Evolutionary conservation across 371 early-diverging fungal species (phyloP), one percentile per base, ranked within the genome.

Genomic region (Entomophthora muscae): DNA sequence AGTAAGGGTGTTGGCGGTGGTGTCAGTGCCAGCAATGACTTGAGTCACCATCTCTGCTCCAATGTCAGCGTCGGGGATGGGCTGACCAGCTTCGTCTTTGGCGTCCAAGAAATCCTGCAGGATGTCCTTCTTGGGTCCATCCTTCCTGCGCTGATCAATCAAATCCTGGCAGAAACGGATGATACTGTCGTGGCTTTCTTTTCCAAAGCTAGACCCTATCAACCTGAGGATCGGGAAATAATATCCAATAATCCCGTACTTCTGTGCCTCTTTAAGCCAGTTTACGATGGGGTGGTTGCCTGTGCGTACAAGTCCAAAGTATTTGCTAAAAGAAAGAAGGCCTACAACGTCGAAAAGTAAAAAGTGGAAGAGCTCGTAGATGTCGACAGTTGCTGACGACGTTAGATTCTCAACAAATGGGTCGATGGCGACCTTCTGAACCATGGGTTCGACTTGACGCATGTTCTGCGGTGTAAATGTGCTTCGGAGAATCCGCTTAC

Each of bases 261-360:
- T 53, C 31, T 58, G 33, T 17, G 67, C 61, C 28, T 53, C 28
- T 22, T 61, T 62, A 23, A 69, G 29, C 60, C 60, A 64, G 26
- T 52, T 53, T 17, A 73, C 72, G 3, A 79, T 65, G 30, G 69
- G 68, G 54, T 76, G 72, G 23, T 63, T 65, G 17, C 72, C 70
- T 5, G 67, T 63, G 27, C 74, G 70, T 12, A 81, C 58, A 71
- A 79, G 71, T 23, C 74, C 68, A 56, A 81, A 78, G 1, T 72
- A 64, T 23, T 69, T 63, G 0, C 79, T 76, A 66, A 81, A 78
- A 10, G 74, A 76, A 0, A 77, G 72, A 26, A 70, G 68, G 0
- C 80, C 79, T 63, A 78, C 75, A 3, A 79, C 66, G 67, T 81
- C 79, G 3, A 67, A 32, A 27, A 61, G 21, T 28, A 28, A 23